A percentile compares a stretch with the other conserved stretches of the same genome.
These are phyloP conservation scores for Papiliotrema terrestris DNA, from an alignment of 1,284 basidiomycete species.

Conservation along the genomic window DNA sequence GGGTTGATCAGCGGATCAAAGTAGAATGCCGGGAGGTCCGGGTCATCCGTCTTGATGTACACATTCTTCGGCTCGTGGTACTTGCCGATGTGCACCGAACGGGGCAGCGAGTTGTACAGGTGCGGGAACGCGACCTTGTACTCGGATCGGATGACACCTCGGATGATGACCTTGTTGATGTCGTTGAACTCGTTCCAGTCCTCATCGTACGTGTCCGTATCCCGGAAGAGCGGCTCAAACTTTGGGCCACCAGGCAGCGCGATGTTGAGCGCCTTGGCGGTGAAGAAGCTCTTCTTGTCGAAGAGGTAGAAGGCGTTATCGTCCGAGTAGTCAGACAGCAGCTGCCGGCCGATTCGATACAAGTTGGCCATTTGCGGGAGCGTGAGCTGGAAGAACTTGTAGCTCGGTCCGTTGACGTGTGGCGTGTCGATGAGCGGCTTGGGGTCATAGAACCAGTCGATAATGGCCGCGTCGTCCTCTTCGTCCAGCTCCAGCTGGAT, in stretches of 20 bases:
- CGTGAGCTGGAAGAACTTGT: conserved; percentile 88
- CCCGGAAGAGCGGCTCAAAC: conserved; percentile 85
- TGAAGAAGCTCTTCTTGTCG: conserved; percentile 97
- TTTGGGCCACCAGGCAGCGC: conserved; percentile 98
- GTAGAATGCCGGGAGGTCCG: conserved; percentile 98
- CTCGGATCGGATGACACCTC: conserved; percentile 96
- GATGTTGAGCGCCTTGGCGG: conserved; percentile 96
- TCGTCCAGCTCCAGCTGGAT: conserved; percentile 95
- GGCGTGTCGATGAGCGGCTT: conserved; percentile 88
- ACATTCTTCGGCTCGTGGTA: conserved; percentile 97
- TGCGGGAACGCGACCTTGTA: conserved; percentile 99
- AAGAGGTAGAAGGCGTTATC: conserved; percentile 88
- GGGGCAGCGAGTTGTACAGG: conserved; percentile 96
- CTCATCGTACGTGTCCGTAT: conserved; percentile 96
- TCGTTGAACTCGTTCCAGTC: conserved; percentile 99
- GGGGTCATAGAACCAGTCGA: conserved; percentile 99
- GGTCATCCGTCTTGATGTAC: conserved; percentile 98
- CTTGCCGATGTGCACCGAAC: conserved; percentile 84
- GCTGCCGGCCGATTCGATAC: conserved; percentile 89
- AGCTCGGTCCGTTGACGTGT: conserved; percentile 86
- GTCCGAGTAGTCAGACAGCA: conserved; percentile 89
- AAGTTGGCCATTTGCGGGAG: conserved; percentile 94
- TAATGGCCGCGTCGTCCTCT: conserved; percentile 89
- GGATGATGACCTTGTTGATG: conserved; percentile 99
- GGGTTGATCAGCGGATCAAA: conserved; percentile 98